These are phyloP conservation scores for Fusarium buharicum DNA, from an alignment of 2,329 filamentous ascomycete species.

Conservation along the genomic window DNA sequence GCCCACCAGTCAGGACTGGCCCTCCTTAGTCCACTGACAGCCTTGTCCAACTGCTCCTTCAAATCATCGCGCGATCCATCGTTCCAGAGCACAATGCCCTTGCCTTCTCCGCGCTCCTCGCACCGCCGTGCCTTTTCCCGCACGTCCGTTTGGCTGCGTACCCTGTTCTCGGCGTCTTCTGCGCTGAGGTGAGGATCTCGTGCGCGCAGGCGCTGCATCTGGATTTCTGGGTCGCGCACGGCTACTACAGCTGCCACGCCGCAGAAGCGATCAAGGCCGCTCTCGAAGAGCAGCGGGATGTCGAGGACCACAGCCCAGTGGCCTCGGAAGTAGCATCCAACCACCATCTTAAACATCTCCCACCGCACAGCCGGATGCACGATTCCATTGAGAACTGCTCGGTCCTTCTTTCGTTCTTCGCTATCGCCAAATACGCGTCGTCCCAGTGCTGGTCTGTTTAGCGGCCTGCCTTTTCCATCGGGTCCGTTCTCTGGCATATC, in stretches of 20 bases:
- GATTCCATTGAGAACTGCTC: slow-evolving; percentile 84
- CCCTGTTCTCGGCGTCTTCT: slow-evolving; percentile 89
- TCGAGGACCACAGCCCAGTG: slow-evolving; percentile 92
- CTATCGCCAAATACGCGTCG: slow-evolving; percentile 85
- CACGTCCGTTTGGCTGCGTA: slow-evolving; percentile 87
- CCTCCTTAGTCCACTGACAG: slow-evolving; percentile 70
- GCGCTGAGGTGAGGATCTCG: slow-evolving; percentile 80
- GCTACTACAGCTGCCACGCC: slow-evolving; percentile 88
- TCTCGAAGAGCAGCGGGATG: slow-evolving; percentile 91
- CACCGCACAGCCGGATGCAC: slow-evolving; percentile 89
- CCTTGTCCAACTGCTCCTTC: slow-evolving; percentile 70
- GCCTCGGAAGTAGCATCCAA: slow-evolving; percentile 78
- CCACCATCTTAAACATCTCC: slow-evolving; percentile 81
- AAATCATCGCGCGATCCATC: slow-evolving; percentile 79
- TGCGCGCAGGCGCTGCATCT: slow-evolving; percentile 81
- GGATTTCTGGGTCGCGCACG: slow-evolving; percentile 79
- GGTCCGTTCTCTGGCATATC: slow-evolving; percentile 65
- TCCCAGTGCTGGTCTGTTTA: slow-evolving; percentile 89
- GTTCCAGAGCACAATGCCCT: slow-evolving; percentile 90
- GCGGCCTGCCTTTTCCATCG: slow-evolving; percentile 72
- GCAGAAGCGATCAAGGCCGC: slow-evolving; percentile 84
- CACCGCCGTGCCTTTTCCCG: slow-evolving; percentile 82
- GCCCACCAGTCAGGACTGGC: slow-evolving; percentile 85
- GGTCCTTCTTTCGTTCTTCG: slow-evolving; percentile 74
- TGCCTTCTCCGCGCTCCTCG: slow-evolving; percentile 69